Conservation (phyloP, 208 protist genomes). For the Trypanosoma avium region DNA sequence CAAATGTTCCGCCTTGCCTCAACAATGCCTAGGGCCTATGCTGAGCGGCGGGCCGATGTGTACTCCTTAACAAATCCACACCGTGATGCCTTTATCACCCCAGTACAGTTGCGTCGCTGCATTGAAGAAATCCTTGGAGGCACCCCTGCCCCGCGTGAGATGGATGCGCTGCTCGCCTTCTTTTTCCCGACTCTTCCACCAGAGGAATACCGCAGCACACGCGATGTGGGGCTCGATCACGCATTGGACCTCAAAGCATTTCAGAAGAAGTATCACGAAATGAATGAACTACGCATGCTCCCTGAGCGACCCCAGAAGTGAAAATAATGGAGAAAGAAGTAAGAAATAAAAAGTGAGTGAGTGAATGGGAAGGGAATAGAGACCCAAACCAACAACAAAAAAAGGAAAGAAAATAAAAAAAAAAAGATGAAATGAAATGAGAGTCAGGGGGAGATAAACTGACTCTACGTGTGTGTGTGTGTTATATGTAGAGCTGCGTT, state of each 20-base stretch:
- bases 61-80: conserved; percentile 73
- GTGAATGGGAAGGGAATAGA: too few species aligned
- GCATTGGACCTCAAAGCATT: conserved; percentile 70
- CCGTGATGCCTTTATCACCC: conserved; percentile 78
- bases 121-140: conserved; percentile 79
- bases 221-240: conserved; percentile 50
- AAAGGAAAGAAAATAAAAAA: background rate
- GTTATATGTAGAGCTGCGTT: conserved; percentile 5
- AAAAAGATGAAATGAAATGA: conserved; percentile 2
- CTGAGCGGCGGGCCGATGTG: conserved; percentile 56
- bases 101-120: conserved; percentile 86
- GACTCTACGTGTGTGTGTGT: too few species aligned
- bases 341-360: background rate
- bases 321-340: conserved; percentile 10
- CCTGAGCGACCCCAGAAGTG: conserved; percentile 10
- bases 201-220: conserved; percentile 52
- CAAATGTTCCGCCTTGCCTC: conserved; percentile 90
- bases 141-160: conserved; percentile 52
- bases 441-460: too few species aligned
- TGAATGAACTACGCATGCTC: conserved; percentile 39
- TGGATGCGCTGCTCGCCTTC: conserved; percentile 71
- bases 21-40: conserved; percentile 83
- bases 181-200: conserved; percentile 81
- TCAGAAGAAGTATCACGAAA: conserved; percentile 75
- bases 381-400: too few species aligned